Evolutionary conservation across 2,329 filamentous ascomycete genomes (phyloP).

Genomic region (Diplodia mutila): DNA sequence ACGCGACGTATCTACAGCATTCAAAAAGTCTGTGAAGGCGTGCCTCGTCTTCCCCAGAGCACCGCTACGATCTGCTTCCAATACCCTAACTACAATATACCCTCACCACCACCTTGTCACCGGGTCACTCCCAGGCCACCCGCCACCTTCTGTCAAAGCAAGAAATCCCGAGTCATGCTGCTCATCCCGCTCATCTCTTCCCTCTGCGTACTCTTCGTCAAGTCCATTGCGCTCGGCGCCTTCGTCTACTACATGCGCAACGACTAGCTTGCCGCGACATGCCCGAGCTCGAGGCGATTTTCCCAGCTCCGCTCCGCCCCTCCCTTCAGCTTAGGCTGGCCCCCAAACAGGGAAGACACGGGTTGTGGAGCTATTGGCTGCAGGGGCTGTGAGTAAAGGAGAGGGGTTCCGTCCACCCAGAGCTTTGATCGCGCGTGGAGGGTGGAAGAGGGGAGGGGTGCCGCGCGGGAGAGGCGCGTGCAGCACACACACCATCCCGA

Average conservation of each 20-base stretch:
- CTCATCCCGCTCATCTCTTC: constrained; percentile 25
- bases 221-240: constrained; percentile 24
- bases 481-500: no score
- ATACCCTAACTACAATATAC: neutral
- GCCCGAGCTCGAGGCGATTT: neutral
- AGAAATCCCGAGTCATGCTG: constrained; percentile 31
- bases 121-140: neutral
- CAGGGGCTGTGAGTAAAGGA: neutral
- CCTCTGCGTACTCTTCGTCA: constrained; percentile 27
- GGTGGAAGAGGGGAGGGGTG: neutral
- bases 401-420: neutral
- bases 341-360: neutral
- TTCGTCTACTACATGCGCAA: constrained; percentile 25
- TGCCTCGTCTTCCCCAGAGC: neutral
- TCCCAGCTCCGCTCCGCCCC: neutral
- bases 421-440: neutral
- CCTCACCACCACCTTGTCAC: neutral
- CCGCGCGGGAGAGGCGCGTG: neutral
- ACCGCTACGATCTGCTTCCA: neutral
- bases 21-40: constrained; percentile 2
- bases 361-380: neutral
- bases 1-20: constrained; percentile 3
- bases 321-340: neutral
- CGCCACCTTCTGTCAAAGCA: neutral
- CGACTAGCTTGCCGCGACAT: neutral